Evolutionary conservation across 2,329 filamentous ascomycete genomes (phyloP).

Genomic region (Aspergillus carbonarius): DNA sequence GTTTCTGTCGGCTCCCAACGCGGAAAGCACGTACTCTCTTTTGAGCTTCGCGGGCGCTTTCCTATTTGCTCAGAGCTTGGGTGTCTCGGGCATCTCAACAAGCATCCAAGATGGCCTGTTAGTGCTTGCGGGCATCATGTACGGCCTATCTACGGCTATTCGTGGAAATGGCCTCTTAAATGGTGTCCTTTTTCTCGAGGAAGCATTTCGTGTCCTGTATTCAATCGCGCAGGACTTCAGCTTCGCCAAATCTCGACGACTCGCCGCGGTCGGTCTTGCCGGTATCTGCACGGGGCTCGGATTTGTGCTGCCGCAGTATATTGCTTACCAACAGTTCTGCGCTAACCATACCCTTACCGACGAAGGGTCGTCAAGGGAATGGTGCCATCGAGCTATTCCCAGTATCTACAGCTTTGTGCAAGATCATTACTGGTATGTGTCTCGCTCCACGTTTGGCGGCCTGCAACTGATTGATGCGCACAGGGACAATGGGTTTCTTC

Average conservation of each 20-base stretch:
- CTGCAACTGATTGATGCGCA: neutral
- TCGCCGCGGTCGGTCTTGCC: constrained; percentile 2
- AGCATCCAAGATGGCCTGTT: neutral
- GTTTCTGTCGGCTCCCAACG: constrained; percentile 8
- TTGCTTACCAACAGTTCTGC: constrained; percentile 9
- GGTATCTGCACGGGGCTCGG: constrained; percentile 8
- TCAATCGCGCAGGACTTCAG: neutral
- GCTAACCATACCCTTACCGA: neutral
- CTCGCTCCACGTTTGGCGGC: no score
- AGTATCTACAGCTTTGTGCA: constrained; percentile 13
- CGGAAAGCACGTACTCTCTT: constrained; percentile 6
- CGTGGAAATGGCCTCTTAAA: constrained; percentile 10
- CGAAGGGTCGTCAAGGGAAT: neutral
- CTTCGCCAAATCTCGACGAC: neutral
- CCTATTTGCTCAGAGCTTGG: constrained; percentile 8
- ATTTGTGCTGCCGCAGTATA: constrained; percentile 7
- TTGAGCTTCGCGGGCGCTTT: constrained; percentile 6
- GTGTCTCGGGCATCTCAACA: neutral
- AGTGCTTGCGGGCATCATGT: constrained; percentile 1
- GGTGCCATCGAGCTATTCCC: constrained; percentile 6
- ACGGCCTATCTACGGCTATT: constrained; percentile 3
- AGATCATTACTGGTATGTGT: constrained; percentile 12
- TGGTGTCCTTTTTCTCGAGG: constrained; percentile 7
- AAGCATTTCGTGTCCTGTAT: constrained; percentile 3
- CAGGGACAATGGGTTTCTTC: constrained; percentile 12